A percentile compares a stretch with the other conserved stretches of the same genome.
Evolutionary conservation across 805 yeast genomes (phyloP).

Genomic region (Cyberlindnera meyerae): DNA sequence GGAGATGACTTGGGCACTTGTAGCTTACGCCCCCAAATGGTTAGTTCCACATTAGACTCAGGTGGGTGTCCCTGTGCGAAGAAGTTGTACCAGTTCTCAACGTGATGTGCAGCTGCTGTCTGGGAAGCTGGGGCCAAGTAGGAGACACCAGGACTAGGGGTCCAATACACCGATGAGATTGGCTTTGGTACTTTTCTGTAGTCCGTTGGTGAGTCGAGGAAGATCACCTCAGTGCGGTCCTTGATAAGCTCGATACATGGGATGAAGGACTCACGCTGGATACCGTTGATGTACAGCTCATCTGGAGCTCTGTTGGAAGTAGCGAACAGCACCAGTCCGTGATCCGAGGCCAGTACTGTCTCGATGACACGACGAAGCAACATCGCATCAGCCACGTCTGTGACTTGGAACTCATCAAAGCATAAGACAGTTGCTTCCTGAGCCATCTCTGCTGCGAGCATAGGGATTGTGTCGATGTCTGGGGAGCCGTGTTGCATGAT

Average conservation of each 20-base stretch:
- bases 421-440: constrained; percentile 73
- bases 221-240: constrained; percentile 66
- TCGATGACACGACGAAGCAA: constrained; percentile 71
- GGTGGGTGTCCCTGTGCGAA: constrained; percentile 59
- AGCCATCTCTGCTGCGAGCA: constrained; percentile 79
- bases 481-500: constrained; percentile 55
- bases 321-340: constrained; percentile 85
- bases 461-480: constrained; percentile 78
- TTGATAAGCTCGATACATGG: constrained; percentile 87
- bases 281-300: constrained; percentile 88
- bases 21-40: constrained; percentile 87
- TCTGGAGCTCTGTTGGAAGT: constrained; percentile 95
- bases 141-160: constrained; percentile 59
- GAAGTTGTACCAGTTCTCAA: constrained; percentile 71
- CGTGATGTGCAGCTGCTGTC: constrained; percentile 53
- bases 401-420: constrained; percentile 96
- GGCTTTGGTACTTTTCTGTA: constrained; percentile 88
- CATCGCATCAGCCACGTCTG: constrained; percentile 99
- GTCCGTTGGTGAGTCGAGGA: constrained; percentile 87
- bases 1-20: constrained; percentile 72
- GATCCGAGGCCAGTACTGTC: constrained; percentile 60
- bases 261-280: constrained; percentile 84
- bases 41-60: constrained; percentile 34
- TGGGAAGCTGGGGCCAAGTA: constrained; percentile 47
- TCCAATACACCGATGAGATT: constrained; percentile 68